Evolutionary conservation across 805 yeast genomes (phyloP), one percentile per base, ranked within the genome.

Genomic region (Teunomyces lycoperdinae): DNA sequence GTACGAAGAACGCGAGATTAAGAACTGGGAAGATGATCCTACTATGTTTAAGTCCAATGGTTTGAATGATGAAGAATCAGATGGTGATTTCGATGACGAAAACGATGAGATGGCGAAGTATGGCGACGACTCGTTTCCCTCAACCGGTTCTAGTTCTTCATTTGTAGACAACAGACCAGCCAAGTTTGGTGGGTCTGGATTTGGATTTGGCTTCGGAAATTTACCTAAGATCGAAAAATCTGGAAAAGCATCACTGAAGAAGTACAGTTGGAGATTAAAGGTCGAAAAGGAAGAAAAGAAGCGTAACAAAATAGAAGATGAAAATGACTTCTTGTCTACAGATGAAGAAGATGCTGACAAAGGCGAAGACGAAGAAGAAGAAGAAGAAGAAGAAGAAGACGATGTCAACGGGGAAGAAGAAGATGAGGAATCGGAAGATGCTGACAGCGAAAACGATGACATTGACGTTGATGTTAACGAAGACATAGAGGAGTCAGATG

Each of bases 141-240:
- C 51, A 26, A 52, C 78, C 0, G 64, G 57, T 5, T 44, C 53
- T 2, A 49, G 55, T 5, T 67, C 76, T 2, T 60, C 76, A 3
- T 87, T 89, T 54, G 76, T 87, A 10, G 96, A 89, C 62, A 75
- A 83, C 60, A 73, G 96, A 53, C 90, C 92, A 0, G 66, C 76
- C 2, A 76, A 74, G 42, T 69, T 74, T 50, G 83, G 83, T 3
- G 87, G 86, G 0, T 56, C 73, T 29, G 90, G 89, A 0, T 67
- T 77, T 47, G 92, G 95, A 1, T 86, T 86, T 63, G 87, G 85
- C 1, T 87, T 87, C 58, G 64, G 73, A 4, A 77, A 82, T 58
- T 67, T 81, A 3, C 74, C 77, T 32, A 79, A 78, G 44, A 73
- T 80, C 6, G 70, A 68, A 34, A 69, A 65, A 50, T n/a, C 29